Conservation (phyloP, 148 eudicot genomes). For the Persicaria tinctoria region DNA sequence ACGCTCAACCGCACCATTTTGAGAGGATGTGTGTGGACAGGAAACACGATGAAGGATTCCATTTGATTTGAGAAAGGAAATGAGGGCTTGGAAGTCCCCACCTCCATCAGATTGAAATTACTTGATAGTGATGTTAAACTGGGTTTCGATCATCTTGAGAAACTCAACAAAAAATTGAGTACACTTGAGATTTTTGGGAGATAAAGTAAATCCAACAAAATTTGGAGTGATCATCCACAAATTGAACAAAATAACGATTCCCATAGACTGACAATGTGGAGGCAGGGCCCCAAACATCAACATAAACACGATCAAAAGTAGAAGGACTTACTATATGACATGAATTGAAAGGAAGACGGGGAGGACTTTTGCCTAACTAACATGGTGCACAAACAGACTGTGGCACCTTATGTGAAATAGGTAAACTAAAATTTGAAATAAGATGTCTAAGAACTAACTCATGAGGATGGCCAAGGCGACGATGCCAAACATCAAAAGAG, state of each 20-base stretch:
- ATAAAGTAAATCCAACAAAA: neutral
- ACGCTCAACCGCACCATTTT: neutral
- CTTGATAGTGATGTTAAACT: neutral
- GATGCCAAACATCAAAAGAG: too few species aligned
- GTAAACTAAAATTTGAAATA: neutral
- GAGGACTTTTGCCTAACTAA: neutral
- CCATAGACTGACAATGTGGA: neutral
- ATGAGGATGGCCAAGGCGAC: too few species aligned
- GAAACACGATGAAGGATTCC: neutral
- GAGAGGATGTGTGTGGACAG: neutral
- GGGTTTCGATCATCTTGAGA: neutral
- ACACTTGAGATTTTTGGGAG: neutral
- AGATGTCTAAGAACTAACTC: neutral
- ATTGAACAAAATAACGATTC: neutral
- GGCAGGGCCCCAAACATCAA: neutral
- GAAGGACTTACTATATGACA: neutral
- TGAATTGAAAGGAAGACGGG: neutral
- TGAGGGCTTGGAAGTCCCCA: neutral
- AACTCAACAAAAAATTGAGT: neutral
- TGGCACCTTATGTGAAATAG: neutral
- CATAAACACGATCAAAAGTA: neutral
- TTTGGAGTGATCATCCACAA: neutral
- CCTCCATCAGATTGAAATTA: neutral
- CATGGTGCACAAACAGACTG: neutral
- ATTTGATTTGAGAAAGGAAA: neutral